Conservation (phyloP, 345 rosid genomes). For the Salix koriyanagi region DNA sequence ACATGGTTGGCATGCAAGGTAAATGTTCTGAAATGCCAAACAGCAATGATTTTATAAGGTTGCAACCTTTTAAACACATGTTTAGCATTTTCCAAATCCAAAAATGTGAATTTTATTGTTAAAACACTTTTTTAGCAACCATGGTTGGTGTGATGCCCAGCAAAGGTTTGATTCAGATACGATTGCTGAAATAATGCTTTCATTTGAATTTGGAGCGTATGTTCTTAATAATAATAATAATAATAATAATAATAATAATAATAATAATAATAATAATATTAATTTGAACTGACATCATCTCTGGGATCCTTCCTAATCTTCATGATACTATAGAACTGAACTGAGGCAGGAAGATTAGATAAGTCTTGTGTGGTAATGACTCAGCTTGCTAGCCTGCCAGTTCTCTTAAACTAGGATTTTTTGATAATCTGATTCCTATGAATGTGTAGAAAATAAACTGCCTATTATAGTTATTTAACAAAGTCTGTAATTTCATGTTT, state of each 20-base stretch:
- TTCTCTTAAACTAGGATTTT: neutral
- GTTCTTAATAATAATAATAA: neutral
- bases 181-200: neutral
- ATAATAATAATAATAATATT: neutral
- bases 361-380: neutral
- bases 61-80: neutral
- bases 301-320: neutral
- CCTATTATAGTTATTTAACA: neutral
- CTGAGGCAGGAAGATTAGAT: neutral
- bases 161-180: neutral
- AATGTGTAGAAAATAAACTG: neutral
- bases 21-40: neutral
- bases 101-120: neutral
- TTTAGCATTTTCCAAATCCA: neutral
- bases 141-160: neutral
- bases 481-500: neutral
- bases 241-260: neutral
- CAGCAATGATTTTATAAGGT: neutral
- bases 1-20: neutral
- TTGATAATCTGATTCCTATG: neutral
- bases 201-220: neutral
- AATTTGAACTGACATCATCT: neutral
- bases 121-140: neutral
- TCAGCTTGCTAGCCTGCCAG: neutral
- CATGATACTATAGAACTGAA: neutral